phyloP scores from a whole-genome alignment of 768 basidiomycete species.

The Lactarius hatsudake region DNA sequence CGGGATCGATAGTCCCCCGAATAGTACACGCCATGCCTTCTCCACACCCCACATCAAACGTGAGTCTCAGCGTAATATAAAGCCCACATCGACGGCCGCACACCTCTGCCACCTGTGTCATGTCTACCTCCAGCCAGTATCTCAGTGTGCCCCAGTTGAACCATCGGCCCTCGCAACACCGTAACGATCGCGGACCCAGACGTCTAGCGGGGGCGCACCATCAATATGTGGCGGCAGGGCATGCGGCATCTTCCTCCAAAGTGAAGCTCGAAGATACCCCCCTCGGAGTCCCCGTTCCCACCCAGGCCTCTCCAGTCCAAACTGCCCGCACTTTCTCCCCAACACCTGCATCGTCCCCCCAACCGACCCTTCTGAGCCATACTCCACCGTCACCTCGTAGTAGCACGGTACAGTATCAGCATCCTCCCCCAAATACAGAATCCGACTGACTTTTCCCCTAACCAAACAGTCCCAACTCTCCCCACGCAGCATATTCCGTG shows the following conservation, averaged over 20 bases:
- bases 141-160: conserved; percentile 12
- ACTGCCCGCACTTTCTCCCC: not conserved
- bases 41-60: conserved; percentile 16
- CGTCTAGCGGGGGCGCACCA: not conserved
- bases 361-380: not conserved
- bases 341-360: not conserved
- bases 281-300: conserved; percentile 4
- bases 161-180: conserved; percentile 17
- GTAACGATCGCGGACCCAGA: conserved; percentile 8
- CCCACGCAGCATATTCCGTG: conserved; percentile 22
- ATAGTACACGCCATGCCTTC: conserved; percentile 17
- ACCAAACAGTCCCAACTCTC: conserved; percentile 8
- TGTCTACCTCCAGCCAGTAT: conserved; percentile 21
- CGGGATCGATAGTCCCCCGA: not conserved
- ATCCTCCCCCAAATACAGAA: not conserved
- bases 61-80: conserved; percentile 15
- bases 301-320: not conserved
- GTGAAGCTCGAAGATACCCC: conserved; percentile 22
- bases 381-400: not conserved
- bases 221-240: not conserved
- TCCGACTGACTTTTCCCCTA: not conserved
- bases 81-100: not conserved
- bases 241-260: conserved; percentile 20
- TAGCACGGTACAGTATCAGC: not conserved
- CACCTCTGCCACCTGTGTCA: not conserved